These are phyloP conservation scores for Trichoderma guizhouense DNA, from an alignment of 2,329 filamentous ascomycete genomes.

Conservation along the genomic window DNA sequence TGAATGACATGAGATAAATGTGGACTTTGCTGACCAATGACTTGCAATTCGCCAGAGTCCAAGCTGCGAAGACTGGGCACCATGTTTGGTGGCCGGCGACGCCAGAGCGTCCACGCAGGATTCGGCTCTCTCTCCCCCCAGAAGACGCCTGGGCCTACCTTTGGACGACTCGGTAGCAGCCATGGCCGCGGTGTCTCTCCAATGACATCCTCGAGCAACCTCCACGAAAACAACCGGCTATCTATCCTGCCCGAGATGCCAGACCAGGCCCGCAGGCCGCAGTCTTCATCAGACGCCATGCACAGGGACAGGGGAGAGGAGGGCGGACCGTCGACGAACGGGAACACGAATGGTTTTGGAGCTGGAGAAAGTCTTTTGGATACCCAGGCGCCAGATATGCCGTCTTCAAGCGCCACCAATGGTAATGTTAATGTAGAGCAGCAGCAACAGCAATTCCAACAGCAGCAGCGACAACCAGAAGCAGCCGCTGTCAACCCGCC, in stretches of 20 bases:
- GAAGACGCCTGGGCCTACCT: constrained; percentile 49
- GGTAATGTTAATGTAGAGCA: constrained; percentile 44
- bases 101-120: constrained; percentile 64
- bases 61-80: constrained; percentile 64
- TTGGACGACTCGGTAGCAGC: constrained; percentile 63
- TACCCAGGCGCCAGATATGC: constrained; percentile 25
- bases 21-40: not conserved
- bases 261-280: constrained; percentile 33
- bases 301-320: constrained; percentile 17
- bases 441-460: constrained; percentile 19
- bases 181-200: constrained; percentile 58
- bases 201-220: constrained; percentile 56
- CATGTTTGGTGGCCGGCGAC: constrained; percentile 59
- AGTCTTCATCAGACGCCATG: constrained; percentile 27
- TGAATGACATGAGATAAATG: not conserved
- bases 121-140: constrained; percentile 50
- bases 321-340: constrained; percentile 19
- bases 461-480: constrained; percentile 33
- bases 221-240: constrained; percentile 52
- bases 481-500: constrained; percentile 48
- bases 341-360: constrained; percentile 45
- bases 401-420: constrained; percentile 41
- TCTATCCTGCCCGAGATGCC: constrained; percentile 58
- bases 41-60: constrained; percentile 40
- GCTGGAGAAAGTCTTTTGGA: constrained; percentile 29